Base-by-base conservation (phyloP, 371 early-diverging fungal genomes). In the Coemansia sp. region DNA sequence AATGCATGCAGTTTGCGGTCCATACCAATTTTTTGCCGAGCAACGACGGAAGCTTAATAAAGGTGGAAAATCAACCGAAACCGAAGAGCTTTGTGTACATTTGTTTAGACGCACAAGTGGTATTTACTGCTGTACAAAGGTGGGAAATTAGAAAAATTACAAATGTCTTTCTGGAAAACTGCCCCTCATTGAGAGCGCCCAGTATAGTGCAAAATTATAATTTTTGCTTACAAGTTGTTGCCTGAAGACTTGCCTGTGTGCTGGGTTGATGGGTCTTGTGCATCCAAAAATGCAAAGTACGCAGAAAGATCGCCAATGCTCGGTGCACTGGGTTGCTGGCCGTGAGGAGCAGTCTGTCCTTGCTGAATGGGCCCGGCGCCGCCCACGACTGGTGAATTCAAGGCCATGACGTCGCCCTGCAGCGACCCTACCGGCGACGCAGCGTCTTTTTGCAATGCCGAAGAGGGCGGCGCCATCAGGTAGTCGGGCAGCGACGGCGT, bases 401-500 rank as follows among this genome's bases (percentile, higher is more conserved):
- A 5, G 6, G 54, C 29, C 21, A 51, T 23, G 12, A 23, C 39
- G 59, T 39, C 48, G 28, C 67, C 57, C 24, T 39, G 54, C 1
- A 19, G 19, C 48, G 44, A 21, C 21, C 17, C 56, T 7, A 17
- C 44, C 12, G 71, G 61, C 29, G 63, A 67, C 15, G 51, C 32
- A 7, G 39, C 21, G 7, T 52, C 32, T 26, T 21, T 15, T 26
- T 29, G 8, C 54, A 41, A 15, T 5, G 24, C 40, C 3, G 15
- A 13, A 6, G 28, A 52, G 7, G 54, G 51, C 17, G 66, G 28
- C 8, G 58, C 41, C 21, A 69, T 28, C n/a, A 73, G 40, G 36
- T 63, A 44, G 46, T 69, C 66, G 17, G 73, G 70, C 58, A 73
- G 59, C 7, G 73, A 73, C 23, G 73, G 62, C n/a, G 73, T 62